Evolutionary conservation across 2,329 filamentous ascomycete genomes (phyloP).

Genomic region (Claviceps arundinis): DNA sequence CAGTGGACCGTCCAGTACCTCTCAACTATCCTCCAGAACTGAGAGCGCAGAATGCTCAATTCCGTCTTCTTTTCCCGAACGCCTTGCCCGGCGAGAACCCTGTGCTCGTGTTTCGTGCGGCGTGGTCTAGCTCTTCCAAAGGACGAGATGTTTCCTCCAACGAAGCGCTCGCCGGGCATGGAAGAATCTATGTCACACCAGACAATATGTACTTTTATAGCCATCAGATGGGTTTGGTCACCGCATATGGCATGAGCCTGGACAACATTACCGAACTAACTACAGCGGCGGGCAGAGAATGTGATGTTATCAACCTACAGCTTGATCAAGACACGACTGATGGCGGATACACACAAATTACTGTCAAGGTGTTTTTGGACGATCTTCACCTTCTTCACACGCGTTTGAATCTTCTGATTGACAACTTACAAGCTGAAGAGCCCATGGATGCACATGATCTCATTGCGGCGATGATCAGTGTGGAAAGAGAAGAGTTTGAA

Average conservation of each 20-base stretch:
- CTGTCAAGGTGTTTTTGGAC: conserved; percentile 87
- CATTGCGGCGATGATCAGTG: conserved; percentile 57
- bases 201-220: conserved; percentile 93
- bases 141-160: conserved; percentile 26
- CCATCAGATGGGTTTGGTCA: conserved; percentile 79
- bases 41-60: conserved; percentile 81
- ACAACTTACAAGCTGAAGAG: conserved; percentile 61
- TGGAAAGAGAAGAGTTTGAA: conserved; percentile 52
- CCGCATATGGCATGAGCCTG: conserved; percentile 67
- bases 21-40: conserved; percentile 69
- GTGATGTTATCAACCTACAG: conserved; percentile 85
- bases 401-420: conserved; percentile 73
- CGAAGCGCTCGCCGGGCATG: conserved; percentile 41
- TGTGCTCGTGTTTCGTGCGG: conserved; percentile 82
- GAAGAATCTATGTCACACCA: conserved; percentile 77
- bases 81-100: conserved; percentile 67
- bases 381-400: conserved; percentile 70
- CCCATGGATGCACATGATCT: conserved; percentile 55
- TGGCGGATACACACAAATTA: conserved; percentile 58
- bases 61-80: conserved; percentile 77
- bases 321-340: conserved; percentile 48
- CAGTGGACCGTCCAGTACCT: conserved; percentile 46
- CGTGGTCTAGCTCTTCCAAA: conserved; percentile 52
- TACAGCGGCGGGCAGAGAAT: conserved; percentile 76
- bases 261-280: conserved; percentile 77